Evolutionary conservation across 2,329 filamentous ascomycete genomes (phyloP).

Genomic region (Diaporthe citri): DNA sequence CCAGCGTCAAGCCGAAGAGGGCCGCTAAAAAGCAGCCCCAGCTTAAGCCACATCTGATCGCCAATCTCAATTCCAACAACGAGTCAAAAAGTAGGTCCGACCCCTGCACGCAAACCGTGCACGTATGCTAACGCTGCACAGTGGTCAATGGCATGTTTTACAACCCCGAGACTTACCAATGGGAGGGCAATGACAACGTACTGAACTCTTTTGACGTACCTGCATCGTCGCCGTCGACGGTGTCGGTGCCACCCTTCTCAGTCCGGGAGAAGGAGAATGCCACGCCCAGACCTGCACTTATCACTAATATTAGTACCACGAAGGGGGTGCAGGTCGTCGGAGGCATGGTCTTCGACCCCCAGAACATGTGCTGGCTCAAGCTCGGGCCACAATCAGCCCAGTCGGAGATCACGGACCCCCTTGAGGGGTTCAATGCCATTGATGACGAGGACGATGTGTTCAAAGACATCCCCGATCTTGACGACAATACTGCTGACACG

Average conservation of each 20-base stretch:
- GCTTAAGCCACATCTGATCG: slow-evolving; percentile 87
- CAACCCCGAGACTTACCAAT: slow-evolving; percentile 86
- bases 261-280: slow-evolving; percentile 68
- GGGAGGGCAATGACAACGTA: slow-evolving; percentile 96
- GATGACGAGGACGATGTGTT: slow-evolving; percentile 95
- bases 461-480: slow-evolving; percentile 92
- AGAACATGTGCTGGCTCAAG: slow-evolving; percentile 98
- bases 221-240: slow-evolving; percentile 62
- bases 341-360: slow-evolving; percentile 98
- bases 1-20: slow-evolving; percentile 66
- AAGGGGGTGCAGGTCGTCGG: slow-evolving; percentile 94
- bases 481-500: slow-evolving; percentile 71
- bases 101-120: background rate
- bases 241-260: slow-evolving; percentile 57
- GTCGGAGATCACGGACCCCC: slow-evolving; percentile 66
- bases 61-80: slow-evolving; percentile 80
- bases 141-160: slow-evolving; percentile 96
- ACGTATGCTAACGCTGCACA: slow-evolving; percentile 51
- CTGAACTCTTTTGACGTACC: slow-evolving; percentile 82
- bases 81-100: slow-evolving; percentile 80
- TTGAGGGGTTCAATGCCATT: slow-evolving; percentile 76
- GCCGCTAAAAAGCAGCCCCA: slow-evolving; percentile 67
- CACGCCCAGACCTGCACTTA: slow-evolving; percentile 81
- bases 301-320: slow-evolving; percentile 87
- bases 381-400: slow-evolving; percentile 64